Conservation (phyloP, 306 rosid genomes). For the Castanopsis chinensis region DNA sequence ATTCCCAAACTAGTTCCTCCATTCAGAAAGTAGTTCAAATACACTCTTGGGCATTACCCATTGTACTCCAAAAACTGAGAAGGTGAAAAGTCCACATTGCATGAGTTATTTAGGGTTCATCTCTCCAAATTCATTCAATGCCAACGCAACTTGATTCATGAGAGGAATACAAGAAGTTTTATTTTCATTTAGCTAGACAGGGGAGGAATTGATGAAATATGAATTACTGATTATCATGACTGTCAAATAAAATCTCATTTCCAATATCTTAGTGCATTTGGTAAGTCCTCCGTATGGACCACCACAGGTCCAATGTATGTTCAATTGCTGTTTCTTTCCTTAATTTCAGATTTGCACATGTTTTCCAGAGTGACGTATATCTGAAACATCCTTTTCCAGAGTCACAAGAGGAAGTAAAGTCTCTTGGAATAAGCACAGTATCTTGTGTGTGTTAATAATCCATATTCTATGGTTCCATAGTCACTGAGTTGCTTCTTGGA, state of each 20-base stretch:
- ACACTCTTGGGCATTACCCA: no score
- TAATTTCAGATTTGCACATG: neutral
- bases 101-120: no score
- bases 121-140: neutral
- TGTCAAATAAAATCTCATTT: neutral
- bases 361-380: neutral
- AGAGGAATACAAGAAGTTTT: neutral
- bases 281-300: neutral
- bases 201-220: neutral
- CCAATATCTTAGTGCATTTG: neutral
- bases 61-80: no score
- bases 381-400: neutral
- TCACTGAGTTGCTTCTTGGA: constrained; percentile 9
- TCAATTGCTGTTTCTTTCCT: neutral
- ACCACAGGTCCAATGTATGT: neutral
- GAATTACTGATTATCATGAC: neutral
- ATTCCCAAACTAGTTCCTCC: no score
- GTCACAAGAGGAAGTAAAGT: neutral
- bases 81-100: no score
- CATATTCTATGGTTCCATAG: constrained; percentile 14
- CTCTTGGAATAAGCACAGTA: constrained; percentile 3
- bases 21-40: no score
- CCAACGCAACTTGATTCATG: neutral
- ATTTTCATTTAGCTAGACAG: neutral
- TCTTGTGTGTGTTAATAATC: constrained; percentile 12